Conservation (phyloP, 441 rosid species). For the Populus hybrid region DNA sequence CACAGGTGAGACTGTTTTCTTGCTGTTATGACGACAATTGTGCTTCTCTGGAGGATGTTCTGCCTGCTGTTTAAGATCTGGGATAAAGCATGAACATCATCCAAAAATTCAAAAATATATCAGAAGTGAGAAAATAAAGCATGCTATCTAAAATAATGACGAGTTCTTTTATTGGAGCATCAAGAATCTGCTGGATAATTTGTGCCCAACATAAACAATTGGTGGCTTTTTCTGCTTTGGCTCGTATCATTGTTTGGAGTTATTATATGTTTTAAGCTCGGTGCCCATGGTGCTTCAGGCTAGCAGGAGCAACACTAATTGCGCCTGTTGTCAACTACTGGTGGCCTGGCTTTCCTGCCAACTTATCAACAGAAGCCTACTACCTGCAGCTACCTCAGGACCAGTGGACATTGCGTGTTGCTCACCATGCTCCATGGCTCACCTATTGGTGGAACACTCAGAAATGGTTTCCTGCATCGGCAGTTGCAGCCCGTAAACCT, state of each 20-base stretch:
- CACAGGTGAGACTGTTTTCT: slow-evolving; percentile 36
- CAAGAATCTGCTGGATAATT: neutral
- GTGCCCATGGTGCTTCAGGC: slow-evolving; percentile 28
- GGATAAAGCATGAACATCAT: neutral
- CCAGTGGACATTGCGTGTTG: slow-evolving; percentile 37
- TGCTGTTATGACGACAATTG: neutral
- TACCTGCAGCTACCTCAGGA: slow-evolving; percentile 15
- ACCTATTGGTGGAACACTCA: slow-evolving; percentile 74
- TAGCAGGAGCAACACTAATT: slow-evolving; percentile 60
- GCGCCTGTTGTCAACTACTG: slow-evolving; percentile 63
- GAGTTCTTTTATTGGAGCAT: neutral
- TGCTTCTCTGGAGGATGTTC: neutral
- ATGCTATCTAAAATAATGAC: neutral
- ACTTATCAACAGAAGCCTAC: slow-evolving; percentile 37
- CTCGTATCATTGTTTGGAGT: neutral
- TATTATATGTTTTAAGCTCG: neutral
- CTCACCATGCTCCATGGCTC: slow-evolving; percentile 60
- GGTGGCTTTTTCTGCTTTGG: neutral
- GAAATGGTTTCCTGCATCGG: slow-evolving; percentile 48
- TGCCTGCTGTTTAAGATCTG: neutral
- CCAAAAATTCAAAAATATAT: neutral
- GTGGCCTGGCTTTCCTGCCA: slow-evolving; percentile 61
- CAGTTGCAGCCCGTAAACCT: slow-evolving; percentile 29
- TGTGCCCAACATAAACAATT: neutral
- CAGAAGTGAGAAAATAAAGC: neutral